Base-by-base conservation (phyloP, 164 flowering plant species). In the Pachysandra terminalis region DNA sequence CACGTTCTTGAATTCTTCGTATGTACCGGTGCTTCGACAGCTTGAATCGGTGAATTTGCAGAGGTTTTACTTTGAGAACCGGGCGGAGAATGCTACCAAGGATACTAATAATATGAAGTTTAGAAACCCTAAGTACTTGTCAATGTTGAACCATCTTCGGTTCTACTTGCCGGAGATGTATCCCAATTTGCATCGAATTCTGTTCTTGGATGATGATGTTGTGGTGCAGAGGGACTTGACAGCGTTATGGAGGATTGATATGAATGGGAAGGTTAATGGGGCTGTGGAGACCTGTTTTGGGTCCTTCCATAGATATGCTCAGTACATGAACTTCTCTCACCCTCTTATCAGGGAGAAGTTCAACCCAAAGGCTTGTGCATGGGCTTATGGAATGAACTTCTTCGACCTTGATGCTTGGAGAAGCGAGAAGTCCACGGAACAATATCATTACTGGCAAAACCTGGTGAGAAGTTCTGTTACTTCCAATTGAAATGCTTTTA, bases 381-480 rank as follows among this genome's bases (percentile, higher is more conserved):
- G 98, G 98, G 96, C 98, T 13, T 91, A 75, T 81, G 97, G 98
- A 45, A 83, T 91, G 91, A 94, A 94, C 75, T 71, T 94, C 56
- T 90, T 91, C 71, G 93, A 94, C 76, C 90, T 94, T 40, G 89
- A 94, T 80, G 89, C 96, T 55, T 94, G 98, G 98, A 86, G 93
- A 76, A 81, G 78, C 9, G 96, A 88, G 72, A 86, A 82, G 77
- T 81, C 76, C 74, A 94, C 98, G 0, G 96, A 89, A 25, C 77
- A 81, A 69, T 91, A 90, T 70, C 93, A 87, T 78, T 84, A 90
- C 66, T 94, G 98, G 98, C 90, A 86, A 80, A 83, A 83, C 68
- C 62, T 87, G 96, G 97, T 91, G 71, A 79, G 86, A 45, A 21
- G 10, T 24, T 22, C 48, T 17, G 26, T 27, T 61, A 58, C 28